Evolutionary conservation across 352 stramenopile species (phyloP).

Genomic region (Globisporangium carolinianum): DNA sequence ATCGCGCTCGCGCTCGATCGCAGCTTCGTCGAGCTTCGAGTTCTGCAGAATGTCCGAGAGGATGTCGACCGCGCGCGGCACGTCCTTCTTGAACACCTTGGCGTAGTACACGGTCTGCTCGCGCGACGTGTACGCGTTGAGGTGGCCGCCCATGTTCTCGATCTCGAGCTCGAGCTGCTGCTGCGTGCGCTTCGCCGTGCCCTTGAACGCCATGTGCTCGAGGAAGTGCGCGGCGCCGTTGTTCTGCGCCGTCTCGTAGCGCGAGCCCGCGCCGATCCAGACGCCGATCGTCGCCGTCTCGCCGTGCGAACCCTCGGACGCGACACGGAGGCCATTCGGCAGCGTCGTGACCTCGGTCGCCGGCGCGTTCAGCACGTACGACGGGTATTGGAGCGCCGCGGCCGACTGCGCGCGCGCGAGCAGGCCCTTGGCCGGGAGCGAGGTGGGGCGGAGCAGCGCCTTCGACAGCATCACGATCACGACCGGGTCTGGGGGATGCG

Average conservation of each 20-base stretch:
- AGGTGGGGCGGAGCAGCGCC: slow-evolving; percentile 34
- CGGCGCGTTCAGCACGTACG: slow-evolving; percentile 90
- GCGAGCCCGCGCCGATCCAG: slow-evolving; percentile 94
- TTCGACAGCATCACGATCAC: slow-evolving; percentile 54
- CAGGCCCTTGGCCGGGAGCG: slow-evolving; percentile 19
- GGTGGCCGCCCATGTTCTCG: slow-evolving; percentile 99
- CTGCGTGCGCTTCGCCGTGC: slow-evolving; percentile 95
- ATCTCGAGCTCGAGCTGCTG: slow-evolving; percentile 99
- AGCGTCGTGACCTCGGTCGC: slow-evolving; percentile 97
- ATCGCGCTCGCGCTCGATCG: slow-evolving; percentile 97
- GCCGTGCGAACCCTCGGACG: slow-evolving; percentile 94
- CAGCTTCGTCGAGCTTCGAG: slow-evolving; percentile 94
- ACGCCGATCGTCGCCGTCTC: slow-evolving; percentile 98
- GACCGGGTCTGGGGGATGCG: slow-evolving; percentile 1
- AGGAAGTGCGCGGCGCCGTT: slow-evolving; percentile 99
- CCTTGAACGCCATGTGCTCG: slow-evolving; percentile 99
- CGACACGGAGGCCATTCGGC: slow-evolving; percentile 94
- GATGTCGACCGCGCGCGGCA: slow-evolving; percentile 97
- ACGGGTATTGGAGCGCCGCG: slow-evolving; percentile 69
- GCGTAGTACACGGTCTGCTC: slow-evolving; percentile 99
- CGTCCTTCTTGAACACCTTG: slow-evolving; percentile 99
- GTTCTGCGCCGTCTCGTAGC: slow-evolving; percentile 98
- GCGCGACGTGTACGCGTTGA: slow-evolving; percentile 98
- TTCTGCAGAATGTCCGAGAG: slow-evolving; percentile 99
- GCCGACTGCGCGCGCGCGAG: slow-evolving; percentile 67